These are phyloP conservation scores for Pelargonium australe DNA, from an alignment of 441 rosid genomes.

Conservation along the genomic window DNA sequence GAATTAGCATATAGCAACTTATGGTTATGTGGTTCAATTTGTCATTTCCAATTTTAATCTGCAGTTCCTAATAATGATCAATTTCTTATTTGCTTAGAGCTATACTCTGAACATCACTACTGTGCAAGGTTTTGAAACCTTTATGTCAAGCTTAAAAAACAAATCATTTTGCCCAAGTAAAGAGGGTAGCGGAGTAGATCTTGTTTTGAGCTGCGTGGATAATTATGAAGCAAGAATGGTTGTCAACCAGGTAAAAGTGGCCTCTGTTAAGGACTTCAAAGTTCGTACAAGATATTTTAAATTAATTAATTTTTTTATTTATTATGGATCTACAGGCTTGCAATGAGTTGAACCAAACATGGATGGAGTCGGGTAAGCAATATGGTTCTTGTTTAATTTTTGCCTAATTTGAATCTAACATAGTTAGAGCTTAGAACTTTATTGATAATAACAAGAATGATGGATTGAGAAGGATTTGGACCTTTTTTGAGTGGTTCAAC, in stretches of 20 bases:
- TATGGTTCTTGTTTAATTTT: background rate
- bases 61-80: constrained; percentile 14
- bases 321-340: constrained; percentile 62
- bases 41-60: background rate
- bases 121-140: constrained; percentile 82
- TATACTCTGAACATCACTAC: constrained; percentile 87
- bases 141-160: constrained; percentile 64
- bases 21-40: background rate
- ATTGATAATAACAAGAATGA: too few relatives aligned
- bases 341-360: constrained; percentile 83
- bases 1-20: constrained; percentile 5
- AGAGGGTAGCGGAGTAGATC: constrained; percentile 85
- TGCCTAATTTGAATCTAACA: constrained; percentile 6
- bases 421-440: too few relatives aligned
- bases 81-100: constrained; percentile 44
- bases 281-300: too few relatives aligned
- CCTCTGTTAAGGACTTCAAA: too few relatives aligned
- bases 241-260: constrained; percentile 16
- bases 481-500: too few relatives aligned
- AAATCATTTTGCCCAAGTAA: constrained; percentile 56
- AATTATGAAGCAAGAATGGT: constrained; percentile 99
- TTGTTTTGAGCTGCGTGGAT: constrained; percentile 94
- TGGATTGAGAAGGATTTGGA: too few relatives aligned
- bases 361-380: constrained; percentile 93
- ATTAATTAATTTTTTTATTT: too few relatives aligned